A percentile compares a stretch with the other conserved stretches of the same genome.
Evolutionary conservation across 345 rosid species (phyloP).

Genomic region (Aurinia saxatilis): DNA sequence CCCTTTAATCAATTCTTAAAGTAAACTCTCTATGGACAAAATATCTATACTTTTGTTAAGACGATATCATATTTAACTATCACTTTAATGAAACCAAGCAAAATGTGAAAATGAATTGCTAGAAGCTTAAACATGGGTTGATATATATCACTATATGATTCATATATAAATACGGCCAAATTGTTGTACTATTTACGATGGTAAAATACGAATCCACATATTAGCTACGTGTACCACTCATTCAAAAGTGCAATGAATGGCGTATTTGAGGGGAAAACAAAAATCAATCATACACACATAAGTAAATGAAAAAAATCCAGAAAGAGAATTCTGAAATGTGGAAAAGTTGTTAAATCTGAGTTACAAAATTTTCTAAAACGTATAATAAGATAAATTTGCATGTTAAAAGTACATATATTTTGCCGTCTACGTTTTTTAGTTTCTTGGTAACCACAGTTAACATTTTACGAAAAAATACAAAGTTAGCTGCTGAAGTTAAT

Average conservation of each 20-base stretch:
- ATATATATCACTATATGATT: background rate
- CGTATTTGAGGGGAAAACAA: background rate
- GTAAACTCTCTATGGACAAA: too few relatives aligned
- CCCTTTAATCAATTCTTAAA: background rate
- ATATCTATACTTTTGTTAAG: too few relatives aligned
- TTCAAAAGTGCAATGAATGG: background rate
- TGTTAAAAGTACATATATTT: background rate
- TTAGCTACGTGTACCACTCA: constrained; percentile 10
- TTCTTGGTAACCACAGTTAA: constrained; percentile 7
- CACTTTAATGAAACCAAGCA: background rate
- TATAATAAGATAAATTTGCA: background rate
- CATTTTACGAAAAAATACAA: background rate
- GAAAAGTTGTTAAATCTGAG: background rate
- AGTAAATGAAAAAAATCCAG: background rate
- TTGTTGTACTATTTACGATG: background rate
- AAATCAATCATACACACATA: background rate
- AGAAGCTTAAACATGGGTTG: background rate
- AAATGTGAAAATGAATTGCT: background rate
- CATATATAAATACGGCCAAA: constrained; percentile 7
- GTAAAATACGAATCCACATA: constrained; percentile 3
- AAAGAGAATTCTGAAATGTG: background rate
- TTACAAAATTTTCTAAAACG: background rate
- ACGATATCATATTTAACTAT: too few relatives aligned
- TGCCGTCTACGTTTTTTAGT: constrained; percentile 2
- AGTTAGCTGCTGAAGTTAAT: background rate